Evolutionary conservation across 495 filamentous ascomycete genomes (phyloP), one percentile per base, ranked within the genome.

Genomic region (Penicillium verhagenii): DNA sequence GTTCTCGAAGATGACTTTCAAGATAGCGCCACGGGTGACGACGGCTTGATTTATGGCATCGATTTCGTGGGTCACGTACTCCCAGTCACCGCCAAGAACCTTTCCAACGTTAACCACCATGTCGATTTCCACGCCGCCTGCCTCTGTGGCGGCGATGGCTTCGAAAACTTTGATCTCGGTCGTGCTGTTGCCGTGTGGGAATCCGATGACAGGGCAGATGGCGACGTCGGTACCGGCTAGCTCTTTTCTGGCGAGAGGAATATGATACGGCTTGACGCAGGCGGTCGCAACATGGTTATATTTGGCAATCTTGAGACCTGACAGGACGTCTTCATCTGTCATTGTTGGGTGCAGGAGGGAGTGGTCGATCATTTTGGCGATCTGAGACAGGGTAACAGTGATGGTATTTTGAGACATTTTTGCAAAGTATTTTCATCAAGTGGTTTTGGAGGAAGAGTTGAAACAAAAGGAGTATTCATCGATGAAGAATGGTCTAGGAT

Each of bases 1-100:
- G 58, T 79, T 83, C 54, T 83, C 80, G 42, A 85, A 83, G 52
- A 85, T 83, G 38, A 82, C 81, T 57, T 85, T 85, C 16, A 85
- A 64, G 2, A 73, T 72, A 1, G 72, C 80, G 2, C 74, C 72
- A 14, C 60, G 48, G 6, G 29, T 37, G 4, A 60, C 57, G 3
- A 83, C 80, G 0, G 70, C 71, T 2, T 67, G 52, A 50, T 84
- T 82, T 51, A 86, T 68, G 47, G 58, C 58, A 4, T 60, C 50
- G 39, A 85, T 81, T 55, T 84, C 81, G 3, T 68, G 54, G 1
- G 63, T 54, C 28, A 83, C 79, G 39, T 82, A 85, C 31, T 69
- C 72, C 80, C 80, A 84, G 31, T 85, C 78, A 0, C 70, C 74
- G 49, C 79, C 69, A 5, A 82, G 71, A 20, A 77, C 80, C 47